Base-by-base conservation (phyloP, 257 asterid genomes). In the Voacanga thouarsii region DNA sequence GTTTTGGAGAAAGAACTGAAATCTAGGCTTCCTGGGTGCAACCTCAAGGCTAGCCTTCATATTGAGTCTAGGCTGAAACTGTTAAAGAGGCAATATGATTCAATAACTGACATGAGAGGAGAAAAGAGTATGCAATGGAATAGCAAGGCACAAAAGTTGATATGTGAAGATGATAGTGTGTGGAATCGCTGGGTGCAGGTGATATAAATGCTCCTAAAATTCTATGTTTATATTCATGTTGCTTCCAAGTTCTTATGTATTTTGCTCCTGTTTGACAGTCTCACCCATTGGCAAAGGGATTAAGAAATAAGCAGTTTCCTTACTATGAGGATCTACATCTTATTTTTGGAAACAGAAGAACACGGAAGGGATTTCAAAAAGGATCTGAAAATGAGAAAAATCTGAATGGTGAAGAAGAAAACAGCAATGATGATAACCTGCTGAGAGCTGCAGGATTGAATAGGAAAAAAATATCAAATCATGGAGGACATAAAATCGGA, bases 11-110 rank as follows among this genome's bases (percentile, higher is more conserved):
- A 72, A 12, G 79, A 80, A 77, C 67, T 84, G 28, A 75, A 67
- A 56, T 69, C 82, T 15, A 49, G 24, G 57, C 79, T 80, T 75
- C 85, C 85, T 12, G 70, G 72, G 49, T 49, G 78, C 77, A 79
- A 49, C 43, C 71, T 84, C 65, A 81, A 56, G 69, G 82, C 83
- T 37, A 81, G 80, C 71, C 84, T 84, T 12, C 84, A 80, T 63
- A 80, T 81, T 15, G 85, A 79, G 74, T 84, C 88, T 9, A 74
- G 88, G 61, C 45, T 84, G 73, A 79, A 84, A 60, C 71, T 81
- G 14, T 26, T 72, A 63, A 84, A 76, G 83, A 82, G 83, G 77
- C 82, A 84, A 51, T 79, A 76, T 19, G 88, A 79, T 72, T 77
- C 85, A 23, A 72, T 79, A 76, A 79, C 81, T n/a, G 83, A 79